Conservation (phyloP, 345 rosid genomes). For the Litchi chinensis region DNA sequence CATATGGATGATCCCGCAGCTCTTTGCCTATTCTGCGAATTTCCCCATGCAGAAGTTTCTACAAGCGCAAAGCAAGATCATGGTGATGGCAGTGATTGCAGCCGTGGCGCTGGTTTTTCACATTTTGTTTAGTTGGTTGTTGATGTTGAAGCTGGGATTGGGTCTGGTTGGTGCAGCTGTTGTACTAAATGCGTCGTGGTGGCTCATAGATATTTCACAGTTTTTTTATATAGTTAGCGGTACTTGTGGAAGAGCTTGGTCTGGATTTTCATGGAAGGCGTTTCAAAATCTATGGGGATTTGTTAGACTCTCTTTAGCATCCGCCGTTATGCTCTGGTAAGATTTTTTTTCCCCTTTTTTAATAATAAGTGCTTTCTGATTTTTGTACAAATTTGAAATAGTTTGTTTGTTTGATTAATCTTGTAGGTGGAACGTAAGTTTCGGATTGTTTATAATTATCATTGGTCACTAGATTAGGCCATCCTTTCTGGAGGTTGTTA, state of each 20-base stretch:
- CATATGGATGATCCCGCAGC: conserved; percentile 86
- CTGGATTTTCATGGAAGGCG: conserved; percentile 77
- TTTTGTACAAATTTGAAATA: no score
- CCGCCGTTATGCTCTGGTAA: conserved; percentile 97
- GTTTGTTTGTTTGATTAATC: no score
- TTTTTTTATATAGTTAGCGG: conserved; percentile 67
- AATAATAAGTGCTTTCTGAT: not conserved
- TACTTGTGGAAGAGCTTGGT: conserved; percentile 80
- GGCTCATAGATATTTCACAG: conserved; percentile 56
- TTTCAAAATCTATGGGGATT: conserved; percentile 75
- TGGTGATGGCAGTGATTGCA: conserved; percentile 78
- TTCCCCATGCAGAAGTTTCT: conserved; percentile 86
- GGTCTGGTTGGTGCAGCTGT: conserved; percentile 78
- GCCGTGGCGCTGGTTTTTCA: conserved; percentile 59
- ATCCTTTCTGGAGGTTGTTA: not conserved
- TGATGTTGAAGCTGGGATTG: conserved; percentile 60
- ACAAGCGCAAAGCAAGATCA: conserved; percentile 90
- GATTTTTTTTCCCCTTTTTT: not conserved
- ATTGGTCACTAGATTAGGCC: no score
- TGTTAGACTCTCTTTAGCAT: conserved; percentile 72
- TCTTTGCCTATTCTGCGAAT: conserved; percentile 69
- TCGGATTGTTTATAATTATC: no score
- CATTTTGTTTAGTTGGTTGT: conserved; percentile 65
- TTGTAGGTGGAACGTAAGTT: no score
- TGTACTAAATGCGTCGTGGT: conserved; percentile 74